Conservation (phyloP, 768 basidiomycete species). For the Hydnomerulius pinastri region DNA sequence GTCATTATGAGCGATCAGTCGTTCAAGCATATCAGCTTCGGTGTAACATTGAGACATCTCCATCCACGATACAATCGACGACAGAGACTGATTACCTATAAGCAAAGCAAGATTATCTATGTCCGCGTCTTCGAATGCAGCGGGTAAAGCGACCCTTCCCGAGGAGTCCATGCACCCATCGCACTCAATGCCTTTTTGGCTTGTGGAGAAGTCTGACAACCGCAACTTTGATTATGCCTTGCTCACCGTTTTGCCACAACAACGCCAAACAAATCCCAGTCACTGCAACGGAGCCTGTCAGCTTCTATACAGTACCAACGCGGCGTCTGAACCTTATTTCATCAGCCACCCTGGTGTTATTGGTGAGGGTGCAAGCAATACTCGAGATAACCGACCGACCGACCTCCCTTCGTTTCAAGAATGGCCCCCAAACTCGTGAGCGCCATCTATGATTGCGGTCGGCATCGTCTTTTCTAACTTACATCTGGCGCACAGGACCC, state of each 20-base stretch:
- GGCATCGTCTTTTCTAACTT: neutral
- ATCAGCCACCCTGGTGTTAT: conserved; percentile 23
- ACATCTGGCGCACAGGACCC: conserved; percentile 70
- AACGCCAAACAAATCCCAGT: conserved; percentile 33
- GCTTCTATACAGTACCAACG: conserved; percentile 57
- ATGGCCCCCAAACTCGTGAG: conserved; percentile 84
- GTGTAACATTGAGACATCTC: conserved; percentile 19
- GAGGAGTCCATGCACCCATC: conserved; percentile 80
- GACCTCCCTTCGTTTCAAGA: conserved; percentile 33
- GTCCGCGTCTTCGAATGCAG: conserved; percentile 80
- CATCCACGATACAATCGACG: conserved; percentile 17
- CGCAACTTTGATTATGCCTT: neutral
- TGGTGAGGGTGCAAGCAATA: conserved; percentile 2
- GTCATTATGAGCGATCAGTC: conserved; percentile 95
- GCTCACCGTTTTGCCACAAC: conserved; percentile 31
- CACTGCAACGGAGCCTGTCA: conserved; percentile 16
- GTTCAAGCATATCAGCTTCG: conserved; percentile 93
- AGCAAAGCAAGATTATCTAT: conserved; percentile 85
- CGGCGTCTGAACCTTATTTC: conserved; percentile 58
- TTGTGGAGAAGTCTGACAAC: conserved; percentile 20
- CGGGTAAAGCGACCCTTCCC: conserved; percentile 77
- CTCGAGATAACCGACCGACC: conserved; percentile 22
- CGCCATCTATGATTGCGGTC: neutral
- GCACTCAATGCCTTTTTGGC: conserved; percentile 45
- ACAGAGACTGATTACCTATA: conserved; percentile 62